Evolutionary conservation across 495 filamentous ascomycete species (phyloP).

Genomic region (Extremus antarcticus): DNA sequence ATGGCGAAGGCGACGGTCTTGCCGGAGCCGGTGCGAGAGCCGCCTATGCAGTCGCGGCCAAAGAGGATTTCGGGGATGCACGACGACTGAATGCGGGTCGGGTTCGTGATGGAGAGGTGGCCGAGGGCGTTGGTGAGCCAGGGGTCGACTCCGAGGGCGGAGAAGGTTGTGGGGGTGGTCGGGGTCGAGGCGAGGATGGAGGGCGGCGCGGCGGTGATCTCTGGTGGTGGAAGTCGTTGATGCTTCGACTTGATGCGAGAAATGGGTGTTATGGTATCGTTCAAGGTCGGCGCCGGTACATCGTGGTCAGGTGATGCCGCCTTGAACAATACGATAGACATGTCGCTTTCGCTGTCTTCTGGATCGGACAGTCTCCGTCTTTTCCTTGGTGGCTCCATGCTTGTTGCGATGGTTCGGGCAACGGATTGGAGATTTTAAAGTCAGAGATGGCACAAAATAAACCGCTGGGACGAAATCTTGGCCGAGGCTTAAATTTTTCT

Average conservation of each 20-base stretch:
- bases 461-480: conserved; percentile 3
- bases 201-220: not conserved
- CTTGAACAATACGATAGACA: not conserved
- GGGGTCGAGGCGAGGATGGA: conserved; percentile 7
- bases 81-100: conserved; percentile 82
- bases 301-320: not conserved
- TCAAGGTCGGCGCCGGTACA: not conserved
- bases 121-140: conserved; percentile 82
- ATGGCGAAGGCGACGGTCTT: conserved; percentile 97
- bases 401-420: not conserved
- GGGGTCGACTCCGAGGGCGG: conserved; percentile 60
- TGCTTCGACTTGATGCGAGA: conserved; percentile 9
- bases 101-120: conserved; percentile 77
- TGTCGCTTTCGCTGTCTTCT: not conserved
- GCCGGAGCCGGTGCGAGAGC: conserved; percentile 89
- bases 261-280: not conserved
- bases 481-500: not conserved
- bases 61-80: conserved; percentile 86
- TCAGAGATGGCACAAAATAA: not conserved
- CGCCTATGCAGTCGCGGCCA: conserved; percentile 87
- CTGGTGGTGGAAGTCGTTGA: not conserved
- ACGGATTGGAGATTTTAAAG: not conserved
- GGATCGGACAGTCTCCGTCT: conserved; percentile 6
- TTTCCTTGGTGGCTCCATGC: conserved; percentile 11
- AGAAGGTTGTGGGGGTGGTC: conserved; percentile 53